These are phyloP conservation scores for Nakaseomyces delphensis DNA, from an alignment of 1,139 yeast genomes.

Conservation along the genomic window DNA sequence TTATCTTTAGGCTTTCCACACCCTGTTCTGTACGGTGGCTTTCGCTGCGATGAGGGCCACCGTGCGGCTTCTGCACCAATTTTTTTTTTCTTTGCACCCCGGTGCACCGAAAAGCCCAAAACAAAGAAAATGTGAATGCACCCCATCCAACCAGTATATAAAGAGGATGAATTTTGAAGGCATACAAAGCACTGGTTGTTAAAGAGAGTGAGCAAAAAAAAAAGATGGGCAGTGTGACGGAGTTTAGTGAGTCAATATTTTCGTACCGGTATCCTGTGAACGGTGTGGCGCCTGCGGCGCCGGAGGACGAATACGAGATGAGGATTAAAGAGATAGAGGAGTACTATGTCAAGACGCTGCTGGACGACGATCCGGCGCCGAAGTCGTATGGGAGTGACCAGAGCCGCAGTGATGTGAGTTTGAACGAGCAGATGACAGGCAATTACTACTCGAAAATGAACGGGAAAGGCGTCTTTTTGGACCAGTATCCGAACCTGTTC, in stretches of 20 bases:
- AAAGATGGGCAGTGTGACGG: conserved; percentile 1
- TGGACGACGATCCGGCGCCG: conserved; percentile 24
- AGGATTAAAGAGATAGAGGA: conserved; percentile 30
- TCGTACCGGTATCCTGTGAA: not conserved
- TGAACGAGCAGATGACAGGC: not conserved
- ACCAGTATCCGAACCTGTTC: not conserved
- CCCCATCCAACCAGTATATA: no score
- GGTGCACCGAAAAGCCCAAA: no score
- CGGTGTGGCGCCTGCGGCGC: conserved; percentile 20
- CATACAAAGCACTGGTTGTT: not conserved
- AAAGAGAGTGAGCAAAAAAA: not conserved
- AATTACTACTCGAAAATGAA: not conserved
- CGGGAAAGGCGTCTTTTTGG: not conserved
- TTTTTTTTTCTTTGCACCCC: no score
- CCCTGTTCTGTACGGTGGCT: no score
- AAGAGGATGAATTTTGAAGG: not conserved
- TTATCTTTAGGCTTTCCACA: no score
- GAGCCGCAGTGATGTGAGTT: conserved; percentile 4
- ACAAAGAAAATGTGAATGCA: no score
- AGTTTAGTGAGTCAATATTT: conserved; percentile 3
- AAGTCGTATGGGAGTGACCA: not conserved
- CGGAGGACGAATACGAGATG: conserved; percentile 18
- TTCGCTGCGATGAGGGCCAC: no score
- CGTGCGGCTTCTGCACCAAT: no score
- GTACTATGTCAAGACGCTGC: conserved; percentile 27